A percentile compares a stretch with the other conserved stretches of the same genome.
Conservation (phyloP, 1,284 basidiomycete genomes). For the Microbotryum saponariae region DNA sequence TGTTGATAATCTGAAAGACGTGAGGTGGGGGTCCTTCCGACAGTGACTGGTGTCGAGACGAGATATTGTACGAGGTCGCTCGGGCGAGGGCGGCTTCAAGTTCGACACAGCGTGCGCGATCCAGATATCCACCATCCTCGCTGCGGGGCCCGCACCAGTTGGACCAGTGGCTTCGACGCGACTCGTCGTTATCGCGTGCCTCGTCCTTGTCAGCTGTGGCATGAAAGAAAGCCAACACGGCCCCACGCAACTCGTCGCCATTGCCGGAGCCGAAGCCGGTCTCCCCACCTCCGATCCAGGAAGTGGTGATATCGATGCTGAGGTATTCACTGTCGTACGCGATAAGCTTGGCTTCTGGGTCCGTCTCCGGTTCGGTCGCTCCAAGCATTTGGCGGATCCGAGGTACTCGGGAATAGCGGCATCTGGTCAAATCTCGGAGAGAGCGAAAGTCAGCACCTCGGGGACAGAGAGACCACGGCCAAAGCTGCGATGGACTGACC, state of each 20-base stretch:
- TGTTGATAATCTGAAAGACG: constrained; percentile 73
- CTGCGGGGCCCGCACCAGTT: constrained; percentile 71
- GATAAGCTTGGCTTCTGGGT: constrained; percentile 15
- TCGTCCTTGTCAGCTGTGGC: constrained; percentile 57
- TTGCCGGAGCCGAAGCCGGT: not conserved
- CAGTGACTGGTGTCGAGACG: not conserved
- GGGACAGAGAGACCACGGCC: not conserved
- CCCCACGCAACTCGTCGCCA: constrained; percentile 52
- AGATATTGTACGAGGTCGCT: constrained; percentile 10
- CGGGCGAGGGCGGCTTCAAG: constrained; percentile 20
- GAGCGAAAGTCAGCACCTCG: no score
- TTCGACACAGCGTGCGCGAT: constrained; percentile 13
- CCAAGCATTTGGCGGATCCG: constrained; percentile 46
- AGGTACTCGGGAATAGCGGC: constrained; percentile 46
- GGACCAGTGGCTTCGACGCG: constrained; percentile 70
- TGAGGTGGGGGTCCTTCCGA: constrained; percentile 41
- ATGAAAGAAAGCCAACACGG: constrained; percentile 92
- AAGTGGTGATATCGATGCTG: constrained; percentile 85
- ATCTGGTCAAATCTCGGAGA: constrained; percentile 35
- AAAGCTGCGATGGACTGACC: constrained; percentile 49
- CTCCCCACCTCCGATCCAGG: constrained; percentile 59
- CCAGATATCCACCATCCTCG: constrained; percentile 29
- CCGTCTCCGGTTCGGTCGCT: constrained; percentile 39
- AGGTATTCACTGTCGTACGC: constrained; percentile 54
- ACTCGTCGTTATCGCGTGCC: constrained; percentile 69